These are phyloP conservation scores for Silene conica DNA, from an alignment of 148 eudicot species.

Conservation along the genomic window DNA sequence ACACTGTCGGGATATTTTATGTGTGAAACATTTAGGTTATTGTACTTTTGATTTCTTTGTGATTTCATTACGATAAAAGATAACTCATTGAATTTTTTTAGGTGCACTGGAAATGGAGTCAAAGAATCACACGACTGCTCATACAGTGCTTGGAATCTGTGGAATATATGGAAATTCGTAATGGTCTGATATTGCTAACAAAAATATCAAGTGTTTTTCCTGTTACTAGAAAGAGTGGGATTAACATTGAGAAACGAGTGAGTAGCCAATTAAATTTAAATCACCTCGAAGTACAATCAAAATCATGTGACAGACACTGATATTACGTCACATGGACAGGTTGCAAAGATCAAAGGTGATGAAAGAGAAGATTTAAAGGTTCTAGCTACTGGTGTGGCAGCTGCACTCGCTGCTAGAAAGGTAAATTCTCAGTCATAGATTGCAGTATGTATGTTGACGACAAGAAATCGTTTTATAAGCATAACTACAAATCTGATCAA, in stretches of 20 bases:
- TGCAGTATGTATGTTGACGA: background rate
- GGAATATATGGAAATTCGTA: constrained; percentile 97
- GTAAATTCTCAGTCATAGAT: constrained; percentile 26
- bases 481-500: background rate
- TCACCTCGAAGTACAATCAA: background rate
- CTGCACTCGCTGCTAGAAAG: constrained; percentile 98
- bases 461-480: background rate
- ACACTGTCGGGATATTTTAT: background rate
- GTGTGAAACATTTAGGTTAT: background rate
- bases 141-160: constrained; percentile 94
- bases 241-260: constrained; percentile 96
- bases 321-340: constrained; percentile 36
- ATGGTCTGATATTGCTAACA: constrained; percentile 80
- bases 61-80: background rate
- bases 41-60: background rate
- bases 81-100: constrained; percentile 15
- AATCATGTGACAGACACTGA: background rate
- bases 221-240: constrained; percentile 93
- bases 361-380: constrained; percentile 98
- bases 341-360: constrained; percentile 94
- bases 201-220: constrained; percentile 92
- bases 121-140: constrained; percentile 80
- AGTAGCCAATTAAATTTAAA: constrained; percentile 3
- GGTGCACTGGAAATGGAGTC: constrained; percentile 99
- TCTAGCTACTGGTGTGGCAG: constrained; percentile 94